Evolutionary conservation across 2,329 filamentous ascomycete genomes (phyloP).

Genomic region (Fusarium setosum): DNA sequence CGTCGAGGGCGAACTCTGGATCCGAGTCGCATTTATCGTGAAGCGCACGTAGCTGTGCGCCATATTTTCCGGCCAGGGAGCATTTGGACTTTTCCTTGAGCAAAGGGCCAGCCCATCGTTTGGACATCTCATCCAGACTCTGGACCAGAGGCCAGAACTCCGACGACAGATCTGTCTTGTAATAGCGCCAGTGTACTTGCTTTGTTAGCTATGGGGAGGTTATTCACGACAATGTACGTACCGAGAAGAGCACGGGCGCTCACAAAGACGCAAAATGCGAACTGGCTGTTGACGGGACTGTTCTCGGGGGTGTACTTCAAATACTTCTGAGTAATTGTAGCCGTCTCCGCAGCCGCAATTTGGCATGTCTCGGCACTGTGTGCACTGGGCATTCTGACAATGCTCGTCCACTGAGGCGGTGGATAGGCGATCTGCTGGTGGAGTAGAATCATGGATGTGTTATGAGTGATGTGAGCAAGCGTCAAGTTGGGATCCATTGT

Average conservation of each 20-base stretch:
- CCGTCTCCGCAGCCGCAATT: slow-evolving; percentile 57
- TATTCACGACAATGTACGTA: neutral
- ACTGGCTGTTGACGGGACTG: slow-evolving; percentile 47
- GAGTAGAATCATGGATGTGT: slow-evolving; percentile 60
- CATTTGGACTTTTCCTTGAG: neutral
- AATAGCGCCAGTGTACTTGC: slow-evolving; percentile 34
- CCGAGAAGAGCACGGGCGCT: slow-evolving; percentile 55
- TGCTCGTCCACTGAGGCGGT: slow-evolving; percentile 39
- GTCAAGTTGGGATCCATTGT: slow-evolving; percentile 62
- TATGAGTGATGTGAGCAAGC: slow-evolving; percentile 60
- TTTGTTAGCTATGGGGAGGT: fast-evolving
- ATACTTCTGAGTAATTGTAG: slow-evolving; percentile 59
- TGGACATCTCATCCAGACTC: slow-evolving; percentile 44
- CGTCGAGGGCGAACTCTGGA: slow-evolving; percentile 12
- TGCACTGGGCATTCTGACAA: slow-evolving; percentile 51
- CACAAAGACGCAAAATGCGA: slow-evolving; percentile 59
- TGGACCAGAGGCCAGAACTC: slow-evolving; percentile 46
- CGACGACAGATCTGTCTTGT: slow-evolving; percentile 24
- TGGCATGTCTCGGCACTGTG: slow-evolving; percentile 62
- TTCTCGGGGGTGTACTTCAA: slow-evolving; percentile 49
- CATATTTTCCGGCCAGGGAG: slow-evolving; percentile 20
- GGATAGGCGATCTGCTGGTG: slow-evolving; percentile 62
- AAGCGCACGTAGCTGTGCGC: slow-evolving; percentile 11
- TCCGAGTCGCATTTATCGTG: slow-evolving; percentile 10
- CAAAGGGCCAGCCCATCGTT: slow-evolving; percentile 40